Evolutionary conservation across 495 filamentous ascomycete genomes (phyloP), one percentile per base, ranked within the genome.

Genomic region (Neurospora tetraspora): DNA sequence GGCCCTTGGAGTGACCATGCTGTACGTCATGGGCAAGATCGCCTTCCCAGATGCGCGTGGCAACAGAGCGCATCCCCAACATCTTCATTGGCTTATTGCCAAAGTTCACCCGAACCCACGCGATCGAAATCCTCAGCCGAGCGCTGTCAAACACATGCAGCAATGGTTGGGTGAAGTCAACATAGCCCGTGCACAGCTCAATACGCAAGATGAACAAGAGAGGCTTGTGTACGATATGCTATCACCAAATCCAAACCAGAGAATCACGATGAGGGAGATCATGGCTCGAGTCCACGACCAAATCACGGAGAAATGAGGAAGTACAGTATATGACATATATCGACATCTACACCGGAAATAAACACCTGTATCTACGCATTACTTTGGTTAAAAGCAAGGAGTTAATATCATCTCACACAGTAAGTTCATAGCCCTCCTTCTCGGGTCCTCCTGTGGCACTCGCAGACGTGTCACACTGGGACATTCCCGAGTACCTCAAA

Each of bases 1-100:
- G 84, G 85, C 85, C 2, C 77, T 86, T 47, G 85, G 85, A 36
- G 80, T 86, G 31, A 83, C 82, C 6, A 86, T 86, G 84, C 75
- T 86, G 37, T 86, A 86, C 68, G 83, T 85, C 12, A 70, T 86
- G 71, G 81, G 80, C 38, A 83, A 83, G 77, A 82, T 85, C 39
- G 69, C 80, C 1, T 86, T 84, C 75, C 85, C 85, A 0, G 85
- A 86, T 14, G 77, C 80, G 8, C 77, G 85, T 10, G 83, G 80
- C 1, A 76, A 83, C 69, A 77, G 77, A 61, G 77, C 76, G 0
- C 84, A 86, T 70, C 82, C 83, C 2, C 78, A 79, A 38, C 81
- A 82, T 38, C 70, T 86, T 12, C 82, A 84, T 75, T 86, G 84
- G 84, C 79, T 81, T 73, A 86, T 86, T 45, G 82, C 83, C 43